phyloP scores from a whole-genome alignment of 306 rosid species.

The Alnus glutinosa region DNA sequence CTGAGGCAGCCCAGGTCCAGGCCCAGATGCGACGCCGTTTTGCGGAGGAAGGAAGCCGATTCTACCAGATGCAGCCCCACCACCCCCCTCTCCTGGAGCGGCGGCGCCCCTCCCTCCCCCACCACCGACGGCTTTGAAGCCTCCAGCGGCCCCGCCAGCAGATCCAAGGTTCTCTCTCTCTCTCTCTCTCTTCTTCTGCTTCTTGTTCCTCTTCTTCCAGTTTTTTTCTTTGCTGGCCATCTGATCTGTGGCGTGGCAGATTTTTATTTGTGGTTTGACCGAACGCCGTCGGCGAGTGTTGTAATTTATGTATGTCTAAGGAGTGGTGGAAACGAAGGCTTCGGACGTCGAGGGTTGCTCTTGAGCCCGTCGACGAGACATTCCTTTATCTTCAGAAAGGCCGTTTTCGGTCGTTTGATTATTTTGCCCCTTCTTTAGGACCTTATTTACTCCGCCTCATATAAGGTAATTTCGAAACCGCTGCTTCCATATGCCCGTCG shows the following conservation, averaged over 20 bases:
- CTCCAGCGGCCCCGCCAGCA: constrained; percentile 43
- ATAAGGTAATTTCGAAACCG: not conserved
- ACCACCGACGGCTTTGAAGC: constrained; percentile 78
- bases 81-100: constrained; percentile 96
- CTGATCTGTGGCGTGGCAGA: constrained; percentile 34
- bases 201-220: not conserved
- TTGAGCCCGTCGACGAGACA: constrained; percentile 27
- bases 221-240: constrained; percentile 5
- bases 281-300: not conserved
- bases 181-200: not conserved
- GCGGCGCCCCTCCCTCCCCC: constrained; percentile 67
- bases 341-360: constrained; percentile 1
- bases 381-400: constrained; percentile 25
- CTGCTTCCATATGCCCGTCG: constrained; percentile 20
- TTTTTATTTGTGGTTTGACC: constrained; percentile 16
- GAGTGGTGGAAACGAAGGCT: constrained; percentile 22
- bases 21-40: constrained; percentile 53
- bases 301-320: constrained; percentile 4
- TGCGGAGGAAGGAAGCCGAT: constrained; percentile 40
- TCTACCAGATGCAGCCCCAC: constrained; percentile 88
- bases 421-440: constrained; percentile 30
- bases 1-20: constrained; percentile 59
- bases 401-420: constrained; percentile 30
- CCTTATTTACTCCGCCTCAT: constrained; percentile 1
- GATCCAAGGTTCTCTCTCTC: constrained; percentile 72